These are phyloP conservation scores for Camelina hispida DNA, from an alignment of 345 rosid genomes.

Conservation along the genomic window DNA sequence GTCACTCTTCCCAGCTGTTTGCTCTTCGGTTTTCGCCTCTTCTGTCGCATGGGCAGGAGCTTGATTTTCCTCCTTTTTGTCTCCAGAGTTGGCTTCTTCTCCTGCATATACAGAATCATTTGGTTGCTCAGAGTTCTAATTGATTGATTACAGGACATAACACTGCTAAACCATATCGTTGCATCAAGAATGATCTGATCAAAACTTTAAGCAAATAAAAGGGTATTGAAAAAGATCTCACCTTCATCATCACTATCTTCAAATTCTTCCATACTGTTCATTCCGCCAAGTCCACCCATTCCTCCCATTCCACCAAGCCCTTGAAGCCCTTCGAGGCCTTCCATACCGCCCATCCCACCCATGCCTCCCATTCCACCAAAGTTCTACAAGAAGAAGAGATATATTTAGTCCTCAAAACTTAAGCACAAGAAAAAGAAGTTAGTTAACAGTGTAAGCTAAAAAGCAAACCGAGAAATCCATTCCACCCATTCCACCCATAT, in stretches of 20 bases:
- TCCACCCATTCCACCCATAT: constrained; percentile 46
- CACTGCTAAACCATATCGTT: not conserved
- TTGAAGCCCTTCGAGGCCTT: constrained; percentile 47
- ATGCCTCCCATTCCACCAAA: constrained; percentile 49
- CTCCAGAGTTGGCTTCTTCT: constrained; percentile 40
- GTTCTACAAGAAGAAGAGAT: constrained; percentile 35
- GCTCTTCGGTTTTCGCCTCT: constrained; percentile 25
- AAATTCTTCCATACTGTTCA: constrained; percentile 61
- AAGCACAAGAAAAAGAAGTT: not conserved
- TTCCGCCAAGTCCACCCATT: constrained; percentile 39
- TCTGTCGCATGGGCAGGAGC: constrained; percentile 26
- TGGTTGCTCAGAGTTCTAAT: not conserved
- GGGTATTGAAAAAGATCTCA: constrained; percentile 30
- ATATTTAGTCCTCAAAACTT: constrained; percentile 4
- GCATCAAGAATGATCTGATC: not conserved
- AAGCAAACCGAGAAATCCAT: constrained; percentile 49
- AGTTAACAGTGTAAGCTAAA: not conserved
- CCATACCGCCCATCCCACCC: constrained; percentile 50
- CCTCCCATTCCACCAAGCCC: constrained; percentile 32
- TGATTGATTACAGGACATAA: not conserved
- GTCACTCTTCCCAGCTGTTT: constrained; percentile 25
- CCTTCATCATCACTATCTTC: constrained; percentile 96
- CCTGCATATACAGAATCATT: constrained; percentile 29
- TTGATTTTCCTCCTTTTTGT: constrained; percentile 30
- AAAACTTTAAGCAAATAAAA: not conserved